Percentiles rank a stretch among this genome's conserved stretches.
Conservation (phyloP, 495 filamentous ascomycete genomes). For the Xylaria palmicola region DNA sequence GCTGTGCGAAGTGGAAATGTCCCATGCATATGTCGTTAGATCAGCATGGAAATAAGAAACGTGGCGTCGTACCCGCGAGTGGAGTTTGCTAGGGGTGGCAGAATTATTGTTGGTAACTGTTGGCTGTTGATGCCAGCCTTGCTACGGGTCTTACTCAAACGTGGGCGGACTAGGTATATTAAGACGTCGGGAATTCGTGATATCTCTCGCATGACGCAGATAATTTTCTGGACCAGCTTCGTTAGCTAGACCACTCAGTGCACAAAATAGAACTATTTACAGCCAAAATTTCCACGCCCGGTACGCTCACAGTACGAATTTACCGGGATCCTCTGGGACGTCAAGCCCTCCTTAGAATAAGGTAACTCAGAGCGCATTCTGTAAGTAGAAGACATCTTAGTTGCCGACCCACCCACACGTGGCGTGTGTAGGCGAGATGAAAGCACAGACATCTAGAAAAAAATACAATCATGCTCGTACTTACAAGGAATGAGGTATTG, state of each 20-base stretch:
- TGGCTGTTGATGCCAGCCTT: not conserved
- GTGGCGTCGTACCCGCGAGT: not conserved
- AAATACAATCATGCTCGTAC: too few species aligned
- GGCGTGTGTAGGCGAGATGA: too few species aligned
- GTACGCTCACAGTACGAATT: not conserved
- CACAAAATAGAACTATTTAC: constrained; percentile 8
- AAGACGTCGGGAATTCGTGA: constrained; percentile 1
- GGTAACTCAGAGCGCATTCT: too few species aligned
- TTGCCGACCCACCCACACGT: too few species aligned
- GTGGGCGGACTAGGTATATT: constrained; percentile 2
- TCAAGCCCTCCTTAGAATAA: too few species aligned
- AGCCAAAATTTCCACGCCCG: not conserved
- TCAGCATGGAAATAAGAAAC: not conserved
- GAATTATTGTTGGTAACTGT: constrained; percentile 9
- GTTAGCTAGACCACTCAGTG: constrained; percentile 8
- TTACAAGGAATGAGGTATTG: too few species aligned
- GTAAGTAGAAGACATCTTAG: too few species aligned
- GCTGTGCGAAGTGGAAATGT: not conserved
- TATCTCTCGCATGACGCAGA: constrained; percentile 16
- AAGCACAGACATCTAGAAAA: too few species aligned
- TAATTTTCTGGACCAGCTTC: constrained; percentile 16
- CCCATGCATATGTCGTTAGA: not conserved
- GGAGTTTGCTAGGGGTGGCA: not conserved
- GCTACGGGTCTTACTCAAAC: not conserved
- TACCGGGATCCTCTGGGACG: too few species aligned